A percentile compares a stretch with the other conserved stretches of the same genome.
These are phyloP conservation scores for Aspergillus asperescens DNA, from an alignment of 495 filamentous ascomycete genomes.

Conservation along the genomic window DNA sequence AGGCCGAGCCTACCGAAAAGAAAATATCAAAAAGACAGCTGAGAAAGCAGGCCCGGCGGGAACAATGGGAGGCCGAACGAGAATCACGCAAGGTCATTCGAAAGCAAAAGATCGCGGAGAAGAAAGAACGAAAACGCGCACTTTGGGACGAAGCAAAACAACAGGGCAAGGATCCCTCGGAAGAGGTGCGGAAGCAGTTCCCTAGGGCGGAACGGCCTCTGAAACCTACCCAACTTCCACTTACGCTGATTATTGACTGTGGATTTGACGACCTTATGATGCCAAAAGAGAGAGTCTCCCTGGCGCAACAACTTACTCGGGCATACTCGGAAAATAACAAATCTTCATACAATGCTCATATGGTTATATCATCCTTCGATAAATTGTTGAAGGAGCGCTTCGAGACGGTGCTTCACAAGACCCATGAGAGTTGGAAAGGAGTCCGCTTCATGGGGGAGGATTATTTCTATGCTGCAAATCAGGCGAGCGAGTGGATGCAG, in stretches of 20 bases:
- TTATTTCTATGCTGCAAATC: conserved; percentile 57
- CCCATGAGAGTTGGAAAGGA: conserved; percentile 73
- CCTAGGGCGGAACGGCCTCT: conserved; percentile 20
- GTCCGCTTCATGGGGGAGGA: conserved; percentile 64
- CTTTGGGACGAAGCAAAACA: conserved; percentile 31
- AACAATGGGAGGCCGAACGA: conserved; percentile 63
- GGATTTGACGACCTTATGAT: conserved; percentile 87
- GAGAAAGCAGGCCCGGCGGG: conserved; percentile 62
- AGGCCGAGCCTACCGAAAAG: conserved; percentile 19
- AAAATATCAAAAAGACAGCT: conserved; percentile 72
- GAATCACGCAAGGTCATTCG: conserved; percentile 65
- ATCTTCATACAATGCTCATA: conserved; percentile 57
- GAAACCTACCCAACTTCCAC: conserved; percentile 53
- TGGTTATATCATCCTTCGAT: conserved; percentile 70
- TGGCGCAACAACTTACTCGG: conserved; percentile 76
- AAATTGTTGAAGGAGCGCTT: conserved; percentile 73
- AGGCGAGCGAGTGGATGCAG: conserved; percentile 57
- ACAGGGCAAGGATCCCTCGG: conserved; percentile 26
- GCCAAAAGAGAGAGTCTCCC: conserved; percentile 73
- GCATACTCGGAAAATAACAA: conserved; percentile 81
- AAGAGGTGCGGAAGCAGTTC: conserved; percentile 35
- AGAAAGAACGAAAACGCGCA: conserved; percentile 53
- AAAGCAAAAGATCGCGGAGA: conserved; percentile 63
- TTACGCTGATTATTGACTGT: conserved; percentile 84
- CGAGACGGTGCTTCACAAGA: conserved; percentile 61